Base-by-base conservation (phyloP, 2,329 filamentous ascomycete species). In the Epichloe amarillans region DNA sequence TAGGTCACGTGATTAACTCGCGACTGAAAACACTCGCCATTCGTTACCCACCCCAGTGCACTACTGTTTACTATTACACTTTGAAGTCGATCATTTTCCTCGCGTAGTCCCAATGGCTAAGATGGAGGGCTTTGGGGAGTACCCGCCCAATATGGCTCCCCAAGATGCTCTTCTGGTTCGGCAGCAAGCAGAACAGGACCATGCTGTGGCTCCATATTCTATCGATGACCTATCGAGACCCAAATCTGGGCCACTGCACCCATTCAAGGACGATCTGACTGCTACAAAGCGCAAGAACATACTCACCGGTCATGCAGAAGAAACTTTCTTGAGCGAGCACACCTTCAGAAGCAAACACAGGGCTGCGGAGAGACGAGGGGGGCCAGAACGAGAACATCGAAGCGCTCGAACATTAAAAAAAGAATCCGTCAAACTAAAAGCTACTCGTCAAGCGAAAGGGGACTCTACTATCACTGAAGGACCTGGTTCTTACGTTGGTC, bases 281-380 rank as follows among this genome's bases (percentile, higher is more conserved):
- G 67, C 69, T 1, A 64, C 82, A 53, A 91, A 90, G 68, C 81
- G 86, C 53, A 91, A 90, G 63, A 91, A 89, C 55, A 76, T 90
- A 1, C 75, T 87, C 11, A 96, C 93, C 0, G 93, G 93, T 11
- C 84, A 80, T 60, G 93, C 93, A 2, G 79, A 93, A 58, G 91
- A 98, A 67, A 89, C 86, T 0, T 86, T 80, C 58, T 81, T 98
- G 56, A 95, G 88, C 66, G 93, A 97, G 62, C 81, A 91, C 56
- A 89, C 87, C 0, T 98, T 98, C 65, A 82, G 88, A 58, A 80
- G 80, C 61, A 89, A 93, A 56, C 90, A 96, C 64, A 84, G 88
- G 52, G 89, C 88, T 2, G 79, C 93, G 53, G 84, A 91, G 64
- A 77, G 84, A 55, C 80, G 60, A 64, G 83, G 68, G 56, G 79